phyloP scores from a whole-genome alignment of 163 green algal species.

The Smithsoniella earleae region DNA sequence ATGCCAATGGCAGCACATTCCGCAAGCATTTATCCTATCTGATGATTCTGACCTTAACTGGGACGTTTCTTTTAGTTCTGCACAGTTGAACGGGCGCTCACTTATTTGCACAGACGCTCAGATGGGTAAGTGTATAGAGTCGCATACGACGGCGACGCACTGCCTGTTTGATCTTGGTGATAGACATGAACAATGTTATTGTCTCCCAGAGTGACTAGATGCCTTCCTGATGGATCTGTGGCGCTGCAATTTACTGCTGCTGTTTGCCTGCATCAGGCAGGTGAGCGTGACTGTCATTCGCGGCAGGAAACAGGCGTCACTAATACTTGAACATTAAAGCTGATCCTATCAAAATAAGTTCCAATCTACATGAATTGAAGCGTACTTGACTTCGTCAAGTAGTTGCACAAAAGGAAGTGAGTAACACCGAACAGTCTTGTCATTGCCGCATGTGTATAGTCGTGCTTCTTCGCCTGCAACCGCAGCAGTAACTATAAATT shows the following conservation, averaged over 20 bases:
- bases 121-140: too few species aligned
- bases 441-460: constrained; percentile 27
- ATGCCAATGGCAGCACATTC: constrained; percentile 29
- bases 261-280: constrained; percentile 1
- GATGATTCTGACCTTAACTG: neutral
- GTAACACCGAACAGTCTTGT: constrained; percentile 10
- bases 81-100: neutral
- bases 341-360: too few species aligned
- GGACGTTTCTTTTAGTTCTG: neutral
- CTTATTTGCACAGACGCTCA: neutral
- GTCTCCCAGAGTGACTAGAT: neutral
- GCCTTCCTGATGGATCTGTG: neutral
- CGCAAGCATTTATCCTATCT: neutral
- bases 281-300: neutral
- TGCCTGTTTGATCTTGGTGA: neutral
- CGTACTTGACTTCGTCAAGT: constrained; percentile 20
- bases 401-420: neutral
- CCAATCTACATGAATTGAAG: too few species aligned
- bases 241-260: constrained; percentile 24
- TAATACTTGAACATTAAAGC: too few species aligned
- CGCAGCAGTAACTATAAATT: too few species aligned
- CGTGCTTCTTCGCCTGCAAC: too few species aligned
- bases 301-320: too few species aligned
- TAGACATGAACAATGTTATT: constrained; percentile 18
- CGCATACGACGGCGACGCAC: too few species aligned